Evolutionary conservation across 2,329 filamentous ascomycete species (phyloP).

Genomic region (Cercospora zeina): DNA sequence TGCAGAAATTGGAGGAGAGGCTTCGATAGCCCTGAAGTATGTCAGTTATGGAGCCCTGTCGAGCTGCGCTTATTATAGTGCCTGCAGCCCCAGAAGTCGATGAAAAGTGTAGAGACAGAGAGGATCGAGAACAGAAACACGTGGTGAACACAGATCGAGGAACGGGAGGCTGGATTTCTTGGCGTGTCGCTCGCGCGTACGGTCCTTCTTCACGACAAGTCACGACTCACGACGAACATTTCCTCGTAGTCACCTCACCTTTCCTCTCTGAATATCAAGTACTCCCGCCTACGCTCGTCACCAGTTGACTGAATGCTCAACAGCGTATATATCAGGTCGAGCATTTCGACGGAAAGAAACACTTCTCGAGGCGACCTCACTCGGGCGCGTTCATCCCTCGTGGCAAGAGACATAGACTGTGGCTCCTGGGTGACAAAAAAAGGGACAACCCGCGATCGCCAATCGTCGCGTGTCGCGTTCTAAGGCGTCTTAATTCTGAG

Average conservation of each 20-base stretch:
- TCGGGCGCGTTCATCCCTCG: neutral
- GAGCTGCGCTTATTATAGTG: neutral
- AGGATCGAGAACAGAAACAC: neutral
- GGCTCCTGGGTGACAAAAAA: too few species aligned
- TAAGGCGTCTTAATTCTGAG: too few species aligned
- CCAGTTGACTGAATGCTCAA: neutral
- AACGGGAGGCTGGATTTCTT: neutral
- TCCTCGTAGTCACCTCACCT: neutral
- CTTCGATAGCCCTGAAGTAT: neutral
- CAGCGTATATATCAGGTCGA: too few species aligned
- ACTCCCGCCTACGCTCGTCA: neutral
- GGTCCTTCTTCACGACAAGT: neutral
- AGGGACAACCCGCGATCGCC: too few species aligned
- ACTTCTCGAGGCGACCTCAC: too few species aligned
- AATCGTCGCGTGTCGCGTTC: too few species aligned
- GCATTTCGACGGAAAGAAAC: too few species aligned
- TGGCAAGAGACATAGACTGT: neutral
- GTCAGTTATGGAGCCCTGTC: too few species aligned
- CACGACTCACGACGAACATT: neutral
- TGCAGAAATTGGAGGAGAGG: conserved; percentile 13
- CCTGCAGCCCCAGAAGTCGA: neutral
- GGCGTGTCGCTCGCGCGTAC: neutral
- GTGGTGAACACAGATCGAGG: neutral
- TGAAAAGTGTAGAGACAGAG: neutral
- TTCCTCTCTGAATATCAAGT: neutral